Evolutionary conservation across 129 eudicot species (phyloP).

Genomic region (Artemisia annua): DNA sequence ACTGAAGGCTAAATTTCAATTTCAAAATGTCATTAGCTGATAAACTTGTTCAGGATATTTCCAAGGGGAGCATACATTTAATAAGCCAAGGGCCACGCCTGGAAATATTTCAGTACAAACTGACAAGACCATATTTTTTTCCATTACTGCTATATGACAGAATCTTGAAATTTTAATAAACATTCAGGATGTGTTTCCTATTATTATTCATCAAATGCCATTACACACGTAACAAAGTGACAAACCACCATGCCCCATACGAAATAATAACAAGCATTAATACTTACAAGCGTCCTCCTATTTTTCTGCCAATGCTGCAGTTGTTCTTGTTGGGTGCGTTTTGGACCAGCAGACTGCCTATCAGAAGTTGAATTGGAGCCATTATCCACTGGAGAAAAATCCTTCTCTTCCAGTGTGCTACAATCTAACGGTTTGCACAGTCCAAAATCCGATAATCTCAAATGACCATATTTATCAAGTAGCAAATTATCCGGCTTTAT

Average conservation of each 20-base stretch:
- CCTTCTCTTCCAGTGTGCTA: slow-evolving; percentile 74
- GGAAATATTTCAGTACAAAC: no score
- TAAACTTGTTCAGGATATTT: no score
- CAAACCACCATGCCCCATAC: slow-evolving; percentile 6
- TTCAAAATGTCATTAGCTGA: no score
- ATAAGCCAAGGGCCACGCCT: no score
- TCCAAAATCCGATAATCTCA: slow-evolving; percentile 85
- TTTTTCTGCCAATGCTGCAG: slow-evolving; percentile 95
- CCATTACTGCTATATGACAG: no score
- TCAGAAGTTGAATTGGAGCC: slow-evolving; percentile 42
- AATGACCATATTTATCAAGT: slow-evolving; percentile 87
- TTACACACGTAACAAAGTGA: not conserved
- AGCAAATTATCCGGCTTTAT: slow-evolving; percentile 92
- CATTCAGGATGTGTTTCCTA: no score
- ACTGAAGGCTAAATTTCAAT: no score
- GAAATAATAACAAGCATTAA: not conserved
- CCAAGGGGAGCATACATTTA: no score
- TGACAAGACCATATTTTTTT: no score
- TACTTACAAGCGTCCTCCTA: slow-evolving; percentile 84
- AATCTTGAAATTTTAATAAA: no score
- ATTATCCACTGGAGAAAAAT: slow-evolving; percentile 50
- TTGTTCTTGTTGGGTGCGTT: slow-evolving; percentile 86
- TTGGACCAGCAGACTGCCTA: slow-evolving; percentile 55
- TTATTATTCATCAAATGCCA: not conserved
- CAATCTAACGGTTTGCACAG: slow-evolving; percentile 90